Base-by-base conservation (phyloP, 2,329 filamentous ascomycete species). In the Alternaria sp. region DNA sequence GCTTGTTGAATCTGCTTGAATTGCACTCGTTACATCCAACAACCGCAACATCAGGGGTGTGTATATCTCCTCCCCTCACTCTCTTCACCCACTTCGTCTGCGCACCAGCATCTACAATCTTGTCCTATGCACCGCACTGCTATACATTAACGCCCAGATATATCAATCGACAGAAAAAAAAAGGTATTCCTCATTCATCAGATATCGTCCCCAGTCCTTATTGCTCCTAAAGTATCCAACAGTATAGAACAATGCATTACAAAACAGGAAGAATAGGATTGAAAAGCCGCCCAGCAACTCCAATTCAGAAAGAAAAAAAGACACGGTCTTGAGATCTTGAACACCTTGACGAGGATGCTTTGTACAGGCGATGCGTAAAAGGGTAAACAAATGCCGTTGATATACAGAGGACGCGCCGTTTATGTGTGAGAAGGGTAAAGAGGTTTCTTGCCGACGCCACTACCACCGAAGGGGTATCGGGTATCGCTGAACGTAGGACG, bases 331-430 rank as follows among this genome's bases (percentile, higher is more conserved):
- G 20, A 41, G 14, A 54, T 22, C 44, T 34, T 48, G 44, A 34
- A 32, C 26, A 41, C 12, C 30, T 54, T 42, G 53, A 28, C 32
- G 32, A 51, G 32, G 32, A 60, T 51, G 41, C 57, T 68, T 62
- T 65, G 52, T 71, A 71, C 67, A 68, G 61, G 61, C 58, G 54
- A 68, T 70, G 68, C 64, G 69, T 59, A 59, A 52, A 62, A 55
- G 62, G 62, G 62, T 36, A 36, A 57, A 60, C 51, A 66, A 51
- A 68, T 64, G 65, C 39, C 39, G 20, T 24, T 42, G 39, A 42
- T 42, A 24, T 42, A 24, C 39, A 42, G 20, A 24, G 8, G 20
- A 42, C 39, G 12, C 39, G 39, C 39, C 20, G 39, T 63, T 64
- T 61, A 67, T 65, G 62, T 64, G 53, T 59, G 38, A 47, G 51